Evolutionary conservation across 768 basidiomycete genomes (phyloP).

Genomic region (Pilatotrama ljubarskyi): DNA sequence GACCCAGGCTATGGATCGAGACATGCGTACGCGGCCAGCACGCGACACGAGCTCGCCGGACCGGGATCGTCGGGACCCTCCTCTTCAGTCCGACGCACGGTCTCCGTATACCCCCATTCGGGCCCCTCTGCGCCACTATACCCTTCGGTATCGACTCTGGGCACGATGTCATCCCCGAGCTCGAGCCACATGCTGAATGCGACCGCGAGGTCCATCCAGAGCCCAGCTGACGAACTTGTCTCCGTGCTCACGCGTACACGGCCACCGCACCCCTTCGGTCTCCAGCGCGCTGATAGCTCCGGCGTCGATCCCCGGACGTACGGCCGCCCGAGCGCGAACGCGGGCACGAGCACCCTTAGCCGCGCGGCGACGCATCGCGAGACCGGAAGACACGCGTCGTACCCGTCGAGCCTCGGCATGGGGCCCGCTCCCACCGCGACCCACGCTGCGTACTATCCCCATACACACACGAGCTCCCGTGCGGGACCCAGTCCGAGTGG

Average conservation of each 20-base stretch:
- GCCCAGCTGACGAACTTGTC: slow-evolving; percentile 16
- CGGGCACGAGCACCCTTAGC: not conserved
- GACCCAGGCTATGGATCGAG: not conserved
- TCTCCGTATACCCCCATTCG: not conserved
- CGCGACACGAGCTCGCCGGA: not conserved
- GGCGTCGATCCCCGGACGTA: not conserved
- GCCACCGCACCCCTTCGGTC: not conserved
- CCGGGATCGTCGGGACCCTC: not conserved
- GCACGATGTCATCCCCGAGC: not conserved
- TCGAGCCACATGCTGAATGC: slow-evolving; percentile 1
- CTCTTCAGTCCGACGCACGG: not conserved
- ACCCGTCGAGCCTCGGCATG: not conserved
- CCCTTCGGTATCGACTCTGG: not conserved
- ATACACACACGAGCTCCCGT: not conserved
- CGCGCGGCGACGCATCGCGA: not conserved
- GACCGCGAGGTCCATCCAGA: slow-evolving; percentile 2
- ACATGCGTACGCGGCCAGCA: not conserved
- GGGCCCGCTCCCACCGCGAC: not conserved
- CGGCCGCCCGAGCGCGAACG: not conserved
- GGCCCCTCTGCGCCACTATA: not conserved
- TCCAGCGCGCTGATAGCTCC: not conserved
- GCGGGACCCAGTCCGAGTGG: not conserved
- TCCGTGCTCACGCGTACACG: slow-evolving; percentile 3
- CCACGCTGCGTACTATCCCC: slow-evolving; percentile 4
- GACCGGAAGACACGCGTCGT: not conserved